phyloP scores from a whole-genome alignment of 169 alveolate genomes.

The Plasmodium gaboni region DNA sequence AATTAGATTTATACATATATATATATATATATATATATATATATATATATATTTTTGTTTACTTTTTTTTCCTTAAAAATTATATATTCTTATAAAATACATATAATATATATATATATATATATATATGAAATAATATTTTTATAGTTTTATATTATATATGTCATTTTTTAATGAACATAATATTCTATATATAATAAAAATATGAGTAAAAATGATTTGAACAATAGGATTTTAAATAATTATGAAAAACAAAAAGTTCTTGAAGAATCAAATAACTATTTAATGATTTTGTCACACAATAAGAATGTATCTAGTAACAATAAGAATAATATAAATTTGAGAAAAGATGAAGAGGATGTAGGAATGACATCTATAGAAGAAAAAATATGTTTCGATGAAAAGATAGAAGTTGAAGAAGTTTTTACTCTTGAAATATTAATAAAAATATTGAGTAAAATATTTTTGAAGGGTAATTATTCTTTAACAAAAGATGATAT shows the following conservation, averaged over 20 bases:
- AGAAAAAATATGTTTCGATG: neutral
- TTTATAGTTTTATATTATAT: too few species aligned
- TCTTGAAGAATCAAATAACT: slow-evolving; percentile 21
- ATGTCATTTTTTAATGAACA: too few species aligned
- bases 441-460: slow-evolving; percentile 53
- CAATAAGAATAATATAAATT: neutral
- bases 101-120: too few species aligned
- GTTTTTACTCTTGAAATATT: slow-evolving; percentile 67
- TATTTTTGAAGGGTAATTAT: slow-evolving; percentile 46
- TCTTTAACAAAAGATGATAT: slow-evolving; percentile 63
- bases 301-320: neutral
- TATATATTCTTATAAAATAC: too few species aligned
- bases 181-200: too few species aligned
- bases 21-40: too few species aligned
- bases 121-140: too few species aligned
- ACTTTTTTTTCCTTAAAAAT: too few species aligned
- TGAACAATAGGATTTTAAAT: neutral
- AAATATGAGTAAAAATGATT: slow-evolving; percentile 23
- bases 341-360: neutral
- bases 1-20: too few species aligned
- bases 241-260: slow-evolving; percentile 12
- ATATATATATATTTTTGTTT: too few species aligned
- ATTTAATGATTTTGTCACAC: slow-evolving; percentile 1
- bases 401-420: slow-evolving; percentile 36
- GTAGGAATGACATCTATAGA: too few species aligned